Percentiles rank a stretch among this genome's conserved stretches.
phyloP scores from a whole-genome alignment of 768 basidiomycete genomes.

The Mycena vulgaris region DNA sequence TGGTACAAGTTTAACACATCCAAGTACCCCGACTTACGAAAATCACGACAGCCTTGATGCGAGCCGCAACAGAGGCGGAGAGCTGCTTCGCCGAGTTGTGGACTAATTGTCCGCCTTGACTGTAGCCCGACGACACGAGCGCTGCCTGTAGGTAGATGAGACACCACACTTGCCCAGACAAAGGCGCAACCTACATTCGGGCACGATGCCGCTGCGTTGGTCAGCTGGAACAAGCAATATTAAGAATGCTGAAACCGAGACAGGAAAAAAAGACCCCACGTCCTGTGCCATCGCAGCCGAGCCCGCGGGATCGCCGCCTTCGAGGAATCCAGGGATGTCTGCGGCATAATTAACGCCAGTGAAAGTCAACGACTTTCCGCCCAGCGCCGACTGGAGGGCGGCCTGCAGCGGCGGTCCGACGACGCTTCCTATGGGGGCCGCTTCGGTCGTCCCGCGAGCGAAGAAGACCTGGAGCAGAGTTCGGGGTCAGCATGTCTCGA shows the following conservation, averaged over 20 bases:
- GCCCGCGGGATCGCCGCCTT: slow-evolving; percentile 54
- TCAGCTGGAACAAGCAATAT: slow-evolving; percentile 17
- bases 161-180: background rate
- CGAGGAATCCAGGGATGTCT: slow-evolving; percentile 52
- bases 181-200: slow-evolving; percentile 36
- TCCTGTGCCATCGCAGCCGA: slow-evolving; percentile 53
- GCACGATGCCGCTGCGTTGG: slow-evolving; percentile 39
- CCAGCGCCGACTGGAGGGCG: slow-evolving; percentile 48
- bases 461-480: slow-evolving; percentile 51
- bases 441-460: slow-evolving; percentile 52
- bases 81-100: slow-evolving; percentile 44
- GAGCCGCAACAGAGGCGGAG: slow-evolving; percentile 45
- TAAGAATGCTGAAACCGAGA: slow-evolving; percentile 19
- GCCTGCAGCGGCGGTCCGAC: slow-evolving; percentile 56
- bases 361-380: slow-evolving; percentile 50
- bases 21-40: slow-evolving; percentile 38
- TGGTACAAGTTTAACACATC: background rate
- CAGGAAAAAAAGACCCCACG: slow-evolving; percentile 35
- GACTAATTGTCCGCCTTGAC: slow-evolving; percentile 43
- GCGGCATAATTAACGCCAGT: slow-evolving; percentile 56
- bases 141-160: slow-evolving; percentile 23
- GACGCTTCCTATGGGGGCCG: slow-evolving; percentile 50
- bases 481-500: background rate
- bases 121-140: slow-evolving; percentile 46
- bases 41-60: slow-evolving; percentile 50